Evolutionary conservation across 1,284 basidiomycete genomes (phyloP), one percentile per base, ranked within the genome.

Genomic region (Leccinum pallidistipes): DNA sequence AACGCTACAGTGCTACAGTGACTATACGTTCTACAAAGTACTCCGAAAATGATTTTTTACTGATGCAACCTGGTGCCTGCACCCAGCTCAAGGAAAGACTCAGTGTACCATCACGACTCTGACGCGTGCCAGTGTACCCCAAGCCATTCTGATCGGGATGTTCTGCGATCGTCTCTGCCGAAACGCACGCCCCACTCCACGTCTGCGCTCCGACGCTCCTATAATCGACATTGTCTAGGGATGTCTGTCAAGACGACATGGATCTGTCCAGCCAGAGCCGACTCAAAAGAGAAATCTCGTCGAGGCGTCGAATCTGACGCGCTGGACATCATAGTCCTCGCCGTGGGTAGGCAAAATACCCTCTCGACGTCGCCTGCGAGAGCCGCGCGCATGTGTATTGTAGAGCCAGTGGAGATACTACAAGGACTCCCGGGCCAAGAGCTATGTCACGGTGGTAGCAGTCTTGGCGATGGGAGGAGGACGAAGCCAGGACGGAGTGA

Each of bases 201-300:
- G 94, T 97, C 75, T 96, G 94, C 21, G 92, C 88, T 6, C 94
- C 95, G 18, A 95, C 90, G 57, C 84, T 87, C 5, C 83, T 78
- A 66, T 89, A 90, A 69, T 95, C 90, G 21, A 80, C 76, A 59
- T 90, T 88, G 40, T 87, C 83, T 54, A 95, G 79, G 0, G 92
- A 86, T 3, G 87, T 84, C 70, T 95, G 82, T 87, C 38, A 96
- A 71, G 43, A 81, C 77, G 14, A 94, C 77, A 16, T 74, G 63
- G 27, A 73, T 54, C 34, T 52, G 32, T 36, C 64, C 61, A 5
- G 76, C 65, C 32, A 58, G 47, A 14, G 57, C 18, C 14, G 68
- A 62, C 3, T 62, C 62, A 60, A 85, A 83, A n/a, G 66, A 64
- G 66, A 83, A 83, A 10, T 66, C 68, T 40, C 79, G 80, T 16